Base-by-base conservation (phyloP, 1,284 basidiomycete species). In the Sanghuangporus weigelae region DNA sequence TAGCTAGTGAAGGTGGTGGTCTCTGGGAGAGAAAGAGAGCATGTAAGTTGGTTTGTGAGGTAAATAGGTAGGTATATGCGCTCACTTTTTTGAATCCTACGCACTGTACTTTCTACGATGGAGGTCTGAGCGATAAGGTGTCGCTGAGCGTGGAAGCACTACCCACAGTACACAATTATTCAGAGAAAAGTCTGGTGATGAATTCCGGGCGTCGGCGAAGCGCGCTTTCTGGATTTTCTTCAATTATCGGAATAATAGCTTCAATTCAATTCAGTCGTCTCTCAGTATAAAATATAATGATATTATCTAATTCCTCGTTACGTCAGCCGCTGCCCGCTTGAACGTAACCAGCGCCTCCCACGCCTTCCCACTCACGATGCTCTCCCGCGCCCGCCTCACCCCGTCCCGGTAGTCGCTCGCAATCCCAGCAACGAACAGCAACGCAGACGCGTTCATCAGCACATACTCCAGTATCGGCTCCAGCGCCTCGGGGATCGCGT, bases 381-480 rank as follows among this genome's bases (percentile, higher is more conserved):
- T 89, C 74, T 90, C 81, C 70, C 82, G 76, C n/a, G 93, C 94
- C 67, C 92, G 70, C 62, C 75, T 74, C 0, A 91, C 87, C 1
- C 93, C 95, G 23, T 94, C 84, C 71, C 83, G 82, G 72, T 84
- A 91, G 71, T 87, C 83, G 42, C 73, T 72, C 16, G 88, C 92
- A 48, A 89, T 66, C 1, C 93, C 93, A 2, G 91, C 85, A 3
- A 96, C 85, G 21, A 93, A 85, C 48, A 97, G 76, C 59, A 96
- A 73, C 7, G 93, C 93, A 6, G 92, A 85, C 0, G 93, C 84
- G 71, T 96, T 96, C 75, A 96, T 76, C 61, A 95, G 76, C 63
- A 96, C 92, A 72, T 95, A 96, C 71, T 95, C 87, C 42, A 85
- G 73, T 59, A 95, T 83, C 0, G 92, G 82, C 5, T 74, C 77